Conservation (phyloP, 2,329 filamentous ascomycete genomes). For the Colletotrichum acutatum region DNA sequence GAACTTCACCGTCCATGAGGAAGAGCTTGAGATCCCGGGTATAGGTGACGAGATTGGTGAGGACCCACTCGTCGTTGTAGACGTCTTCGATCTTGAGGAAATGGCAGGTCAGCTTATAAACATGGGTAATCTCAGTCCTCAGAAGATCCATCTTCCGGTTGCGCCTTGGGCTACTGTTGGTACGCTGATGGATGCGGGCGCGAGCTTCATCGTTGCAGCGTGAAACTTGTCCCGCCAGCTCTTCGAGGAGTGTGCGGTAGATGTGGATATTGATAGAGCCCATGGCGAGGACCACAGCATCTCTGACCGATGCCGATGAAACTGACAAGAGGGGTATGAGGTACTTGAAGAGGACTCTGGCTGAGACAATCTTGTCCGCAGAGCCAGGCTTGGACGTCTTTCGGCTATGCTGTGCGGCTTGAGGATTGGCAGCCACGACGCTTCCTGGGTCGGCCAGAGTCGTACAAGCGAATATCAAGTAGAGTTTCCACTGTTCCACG, state of each 20-base stretch:
- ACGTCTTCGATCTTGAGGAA: conserved; percentile 84
- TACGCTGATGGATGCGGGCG: conserved; percentile 86
- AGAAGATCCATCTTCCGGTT: conserved; percentile 88
- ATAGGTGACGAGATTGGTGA: conserved; percentile 89
- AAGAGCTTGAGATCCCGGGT: conserved; percentile 94
- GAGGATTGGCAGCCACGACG: conserved; percentile 65
- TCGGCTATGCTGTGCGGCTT: conserved; percentile 78
- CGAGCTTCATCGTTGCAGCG: conserved; percentile 91
- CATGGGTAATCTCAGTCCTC: conserved; percentile 93
- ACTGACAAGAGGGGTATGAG: conserved; percentile 88
- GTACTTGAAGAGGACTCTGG: conserved; percentile 88
- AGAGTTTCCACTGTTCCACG: conserved; percentile 98
- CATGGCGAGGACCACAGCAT: conserved; percentile 90
- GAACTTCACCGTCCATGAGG: conserved; percentile 92
- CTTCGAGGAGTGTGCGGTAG: conserved; percentile 90
- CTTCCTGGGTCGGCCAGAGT: conserved; percentile 87
- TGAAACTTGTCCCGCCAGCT: conserved; percentile 85
- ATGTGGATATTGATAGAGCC: conserved; percentile 96
- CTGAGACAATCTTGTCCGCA: conserved; percentile 84
- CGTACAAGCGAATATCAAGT: conserved; percentile 96
- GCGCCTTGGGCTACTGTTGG: conserved; percentile 82
- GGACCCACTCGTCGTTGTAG: conserved; percentile 88
- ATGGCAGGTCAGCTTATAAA: conserved; percentile 93
- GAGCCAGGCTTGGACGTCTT: conserved; percentile 81
- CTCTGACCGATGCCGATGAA: conserved; percentile 82